Evolutionary conservation across 352 stramenopile genomes (phyloP).

Genomic region (Achlya hypogyna): DNA sequence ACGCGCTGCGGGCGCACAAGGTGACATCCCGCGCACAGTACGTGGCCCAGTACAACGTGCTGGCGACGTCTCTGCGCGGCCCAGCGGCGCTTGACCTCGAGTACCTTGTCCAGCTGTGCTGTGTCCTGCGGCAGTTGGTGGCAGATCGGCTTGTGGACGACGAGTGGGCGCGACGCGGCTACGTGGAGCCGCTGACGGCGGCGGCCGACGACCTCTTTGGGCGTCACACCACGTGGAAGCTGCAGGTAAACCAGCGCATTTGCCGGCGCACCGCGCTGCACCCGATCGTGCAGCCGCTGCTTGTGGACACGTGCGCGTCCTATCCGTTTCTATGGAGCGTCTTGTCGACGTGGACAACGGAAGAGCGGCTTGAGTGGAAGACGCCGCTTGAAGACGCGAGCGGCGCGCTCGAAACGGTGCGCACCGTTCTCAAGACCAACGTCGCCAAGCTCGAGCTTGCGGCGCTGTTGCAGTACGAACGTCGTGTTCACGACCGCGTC

Average conservation of each 20-base stretch:
- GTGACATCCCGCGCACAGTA: background rate
- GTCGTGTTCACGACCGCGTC: background rate
- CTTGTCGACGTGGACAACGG: background rate
- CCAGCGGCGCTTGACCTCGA: background rate
- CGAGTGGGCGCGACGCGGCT: slow-evolving; percentile 3
- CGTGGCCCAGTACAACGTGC: background rate
- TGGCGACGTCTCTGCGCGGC: background rate
- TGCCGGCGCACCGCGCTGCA: background rate
- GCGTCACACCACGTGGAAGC: background rate
- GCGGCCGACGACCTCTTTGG: background rate
- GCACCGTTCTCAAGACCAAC: background rate
- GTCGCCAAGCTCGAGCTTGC: background rate
- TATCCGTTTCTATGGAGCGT: slow-evolving; percentile 6
- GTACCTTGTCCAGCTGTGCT: background rate
- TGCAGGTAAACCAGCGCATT: background rate
- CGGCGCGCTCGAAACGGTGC: background rate
- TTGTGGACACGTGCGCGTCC: slow-evolving; percentile 1
- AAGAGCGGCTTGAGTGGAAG: background rate
- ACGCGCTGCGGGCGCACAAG: background rate
- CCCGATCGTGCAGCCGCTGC: slow-evolving; percentile 7
- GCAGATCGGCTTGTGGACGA: background rate
- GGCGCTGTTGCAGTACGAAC: background rate
- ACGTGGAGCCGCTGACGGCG: background rate
- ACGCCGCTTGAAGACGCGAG: background rate
- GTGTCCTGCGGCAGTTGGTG: background rate